phyloP scores from a whole-genome alignment of 495 filamentous ascomycete genomes.

The Hypoxylon intermedium region DNA sequence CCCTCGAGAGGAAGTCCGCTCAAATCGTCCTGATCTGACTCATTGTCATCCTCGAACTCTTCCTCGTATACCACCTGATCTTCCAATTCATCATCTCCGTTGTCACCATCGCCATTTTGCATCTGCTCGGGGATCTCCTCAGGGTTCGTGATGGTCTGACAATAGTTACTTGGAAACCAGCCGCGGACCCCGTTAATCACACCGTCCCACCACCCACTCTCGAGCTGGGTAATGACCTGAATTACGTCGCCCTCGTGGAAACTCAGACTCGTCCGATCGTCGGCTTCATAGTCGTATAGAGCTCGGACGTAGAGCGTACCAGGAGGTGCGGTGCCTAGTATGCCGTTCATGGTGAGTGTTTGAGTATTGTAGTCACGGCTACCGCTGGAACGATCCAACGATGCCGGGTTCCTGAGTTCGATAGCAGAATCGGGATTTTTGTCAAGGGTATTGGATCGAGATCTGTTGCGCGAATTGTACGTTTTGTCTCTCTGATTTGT shows the following conservation, averaged over 20 bases:
- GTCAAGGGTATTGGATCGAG: constrained; percentile 41
- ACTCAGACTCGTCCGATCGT: constrained; percentile 94
- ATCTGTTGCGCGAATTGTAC: constrained; percentile 45
- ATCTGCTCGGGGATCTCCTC: constrained; percentile 66
- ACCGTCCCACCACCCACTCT: constrained; percentile 99
- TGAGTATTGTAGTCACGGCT: constrained; percentile 45
- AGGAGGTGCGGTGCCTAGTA: constrained; percentile 72
- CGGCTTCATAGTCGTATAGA: constrained; percentile 95
- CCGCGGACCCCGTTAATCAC: constrained; percentile 91
- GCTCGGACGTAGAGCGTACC: constrained; percentile 91
- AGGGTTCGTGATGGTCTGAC: constrained; percentile 77
- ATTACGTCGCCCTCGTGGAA: constrained; percentile 96
- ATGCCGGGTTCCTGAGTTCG: constrained; percentile 44
- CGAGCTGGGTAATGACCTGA: constrained; percentile 95
- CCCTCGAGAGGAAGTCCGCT: constrained; percentile 74
- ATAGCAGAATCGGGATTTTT: constrained; percentile 41
- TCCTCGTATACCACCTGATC: constrained; percentile 54
- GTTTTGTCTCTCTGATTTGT: constrained; percentile 52
- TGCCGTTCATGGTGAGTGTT: constrained; percentile 68
- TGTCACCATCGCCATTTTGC: constrained; percentile 71
- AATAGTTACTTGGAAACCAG: constrained; percentile 99
- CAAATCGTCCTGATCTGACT: constrained; percentile 67
- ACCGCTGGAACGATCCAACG: constrained; percentile 47
- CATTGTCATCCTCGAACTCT: constrained; percentile 63
- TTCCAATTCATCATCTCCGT: constrained; percentile 74